Conservation (phyloP, 257 asterid genomes). For the Solanum ahanhuiri region DNA sequence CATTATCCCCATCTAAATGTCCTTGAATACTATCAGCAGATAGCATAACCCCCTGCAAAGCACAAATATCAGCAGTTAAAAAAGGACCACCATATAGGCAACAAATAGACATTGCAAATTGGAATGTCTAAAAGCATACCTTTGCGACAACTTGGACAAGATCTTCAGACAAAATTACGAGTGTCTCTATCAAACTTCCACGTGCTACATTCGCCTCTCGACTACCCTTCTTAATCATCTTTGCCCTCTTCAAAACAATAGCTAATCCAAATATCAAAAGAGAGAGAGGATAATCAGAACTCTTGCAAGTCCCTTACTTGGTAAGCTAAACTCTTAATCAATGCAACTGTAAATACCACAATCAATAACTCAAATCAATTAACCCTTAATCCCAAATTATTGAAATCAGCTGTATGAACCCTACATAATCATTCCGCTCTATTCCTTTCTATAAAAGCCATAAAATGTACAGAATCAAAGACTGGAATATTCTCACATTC, state of each 20-base stretch:
- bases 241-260: constrained; percentile 80
- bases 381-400: background rate
- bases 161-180: constrained; percentile 52
- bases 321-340: background rate
- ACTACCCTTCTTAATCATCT: constrained; percentile 59
- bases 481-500: background rate
- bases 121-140: constrained; percentile 30
- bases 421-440: background rate
- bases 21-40: constrained; percentile 48
- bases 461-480: background rate
- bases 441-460: background rate
- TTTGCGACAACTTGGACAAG: constrained; percentile 86
- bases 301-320: background rate
- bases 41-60: constrained; percentile 41
- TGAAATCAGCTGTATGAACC: background rate
- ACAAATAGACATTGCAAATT: background rate
- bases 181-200: constrained; percentile 65
- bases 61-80: constrained; percentile 1
- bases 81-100: background rate
- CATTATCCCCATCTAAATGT: constrained; percentile 20
- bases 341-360: background rate
- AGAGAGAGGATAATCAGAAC: background rate
- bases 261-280: constrained; percentile 30
- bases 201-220: constrained; percentile 36
- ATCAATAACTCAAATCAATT: background rate